Evolutionary conservation across 495 filamentous ascomycete genomes (phyloP), one percentile per base, ranked within the genome.

Genomic region (Aspergillus baeticus): DNA sequence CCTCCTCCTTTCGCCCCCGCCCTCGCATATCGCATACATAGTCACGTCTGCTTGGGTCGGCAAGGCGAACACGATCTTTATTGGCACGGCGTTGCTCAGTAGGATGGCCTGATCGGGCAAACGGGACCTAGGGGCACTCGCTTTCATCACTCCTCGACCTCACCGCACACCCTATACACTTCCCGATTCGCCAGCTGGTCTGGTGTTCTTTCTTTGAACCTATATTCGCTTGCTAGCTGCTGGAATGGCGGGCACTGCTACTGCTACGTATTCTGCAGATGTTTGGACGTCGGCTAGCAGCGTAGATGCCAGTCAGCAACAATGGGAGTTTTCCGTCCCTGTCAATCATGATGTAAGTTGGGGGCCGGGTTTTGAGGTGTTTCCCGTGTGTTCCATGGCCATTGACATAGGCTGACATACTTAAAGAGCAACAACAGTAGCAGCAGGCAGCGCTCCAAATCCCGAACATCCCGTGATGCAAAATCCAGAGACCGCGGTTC

Each of bases 241-340:
- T 69, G 75, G 71, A 60, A 78, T 78, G 75, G 74, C 72, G 67
- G 75, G 74, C 46, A 69, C 73, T 34, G 67, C 73, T 37, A 74
- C 75, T 26, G 72, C 70, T 34, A 57, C 69, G 10, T 76, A 72
- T 63, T 67, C 73, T 29, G 51, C 69, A 50, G 74, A 78, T 69
- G 66, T 70, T 60, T 63, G 74, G 70, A 57, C 65, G 51, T 67
- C 75, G 44, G 61, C 74, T 48, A 56, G 64, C 59, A 67, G 45
- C 45, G 63, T 68, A 63, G 72, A 76, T 42, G 65, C 47, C 35
- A 54, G 39, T 36, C 58, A 64, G 54, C 59, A 68, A 44, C 70
- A 73, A 60, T 80, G 77, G 77, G 75, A 78, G 10, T 76, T 70
- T 49, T 65, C 77, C 10, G 77, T 80, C 38, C 77, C 77, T n/a